phyloP scores from a whole-genome alignment of 2,329 filamentous ascomycete species.

The Penicillium olsonii region DNA sequence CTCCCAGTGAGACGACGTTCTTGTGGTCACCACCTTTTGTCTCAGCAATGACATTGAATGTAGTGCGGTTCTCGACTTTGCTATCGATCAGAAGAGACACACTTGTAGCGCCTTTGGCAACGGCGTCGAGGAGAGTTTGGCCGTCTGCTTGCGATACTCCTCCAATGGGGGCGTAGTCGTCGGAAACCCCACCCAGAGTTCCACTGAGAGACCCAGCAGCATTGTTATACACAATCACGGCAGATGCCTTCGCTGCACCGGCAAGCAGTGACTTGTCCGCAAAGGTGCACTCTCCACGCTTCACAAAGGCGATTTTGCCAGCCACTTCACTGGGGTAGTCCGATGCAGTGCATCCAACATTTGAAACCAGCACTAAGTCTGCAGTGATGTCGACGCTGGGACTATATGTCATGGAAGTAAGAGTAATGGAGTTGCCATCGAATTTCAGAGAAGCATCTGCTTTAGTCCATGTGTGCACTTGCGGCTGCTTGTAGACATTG shows the following conservation, averaged over 20 bases:
- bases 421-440: conserved; percentile 54
- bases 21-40: conserved; percentile 60
- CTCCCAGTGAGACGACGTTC: conserved; percentile 61
- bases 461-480: conserved; percentile 61
- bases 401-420: conserved; percentile 64
- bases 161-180: conserved; percentile 60
- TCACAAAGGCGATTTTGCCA: conserved; percentile 70
- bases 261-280: conserved; percentile 70
- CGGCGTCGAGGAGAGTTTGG: conserved; percentile 54
- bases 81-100: conserved; percentile 46
- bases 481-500: conserved; percentile 55
- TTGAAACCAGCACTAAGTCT: conserved; percentile 59
- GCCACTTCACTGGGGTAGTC: conserved; percentile 63
- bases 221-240: conserved; percentile 75
- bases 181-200: conserved; percentile 63
- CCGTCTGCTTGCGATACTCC: conserved; percentile 65
- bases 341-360: conserved; percentile 62
- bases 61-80: conserved; percentile 50
- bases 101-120: conserved; percentile 47
- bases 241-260: conserved; percentile 68
- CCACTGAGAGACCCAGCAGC: conserved; percentile 63
- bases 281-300: conserved; percentile 70
- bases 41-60: conserved; percentile 62
- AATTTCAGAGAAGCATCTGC: conserved; percentile 62
- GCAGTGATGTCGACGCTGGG: conserved; percentile 45